A percentile compares a stretch with the other conserved stretches of the same genome.
Evolutionary conservation across 2,329 filamentous ascomycete genomes (phyloP).

Genomic region (Lecanoromycetidae sp.): DNA sequence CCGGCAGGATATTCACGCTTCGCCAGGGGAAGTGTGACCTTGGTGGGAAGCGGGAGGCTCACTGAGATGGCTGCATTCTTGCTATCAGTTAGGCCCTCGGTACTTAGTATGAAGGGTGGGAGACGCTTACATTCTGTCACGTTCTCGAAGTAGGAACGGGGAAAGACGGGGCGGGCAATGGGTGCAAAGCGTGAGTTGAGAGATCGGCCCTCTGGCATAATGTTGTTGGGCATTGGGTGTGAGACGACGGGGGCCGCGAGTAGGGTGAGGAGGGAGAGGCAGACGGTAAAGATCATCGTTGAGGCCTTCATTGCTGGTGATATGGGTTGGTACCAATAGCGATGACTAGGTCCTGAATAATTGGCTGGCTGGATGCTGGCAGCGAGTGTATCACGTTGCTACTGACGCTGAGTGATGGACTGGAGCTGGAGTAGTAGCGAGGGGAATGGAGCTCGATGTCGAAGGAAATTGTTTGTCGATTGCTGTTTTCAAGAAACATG

Average conservation of each 20-base stretch:
- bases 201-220: constrained; percentile 6
- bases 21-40: too few relatives aligned
- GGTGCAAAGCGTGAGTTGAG: constrained; percentile 13
- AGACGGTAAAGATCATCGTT: constrained; percentile 18
- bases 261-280: constrained; percentile 21
- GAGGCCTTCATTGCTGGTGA: constrained; percentile 12
- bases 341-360: background rate
- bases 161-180: constrained; percentile 11
- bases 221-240: constrained; percentile 3
- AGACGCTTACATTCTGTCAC: too few relatives aligned
- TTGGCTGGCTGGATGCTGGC: background rate
- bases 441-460: background rate
- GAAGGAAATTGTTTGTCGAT: too few relatives aligned
- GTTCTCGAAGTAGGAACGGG: constrained; percentile 12
- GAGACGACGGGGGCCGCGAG: constrained; percentile 19
- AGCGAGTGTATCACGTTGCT: background rate
- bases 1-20: background rate
- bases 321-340: background rate
- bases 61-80: background rate
- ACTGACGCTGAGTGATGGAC: background rate
- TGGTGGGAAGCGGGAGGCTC: too few relatives aligned
- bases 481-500: background rate
- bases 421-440: background rate
- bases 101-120: background rate
- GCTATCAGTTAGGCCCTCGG: too few relatives aligned